Percentiles rank a stretch among this genome's conserved stretches.
Evolutionary conservation across 306 rosid genomes (phyloP).

Genomic region (Trifolium fragiferum): DNA sequence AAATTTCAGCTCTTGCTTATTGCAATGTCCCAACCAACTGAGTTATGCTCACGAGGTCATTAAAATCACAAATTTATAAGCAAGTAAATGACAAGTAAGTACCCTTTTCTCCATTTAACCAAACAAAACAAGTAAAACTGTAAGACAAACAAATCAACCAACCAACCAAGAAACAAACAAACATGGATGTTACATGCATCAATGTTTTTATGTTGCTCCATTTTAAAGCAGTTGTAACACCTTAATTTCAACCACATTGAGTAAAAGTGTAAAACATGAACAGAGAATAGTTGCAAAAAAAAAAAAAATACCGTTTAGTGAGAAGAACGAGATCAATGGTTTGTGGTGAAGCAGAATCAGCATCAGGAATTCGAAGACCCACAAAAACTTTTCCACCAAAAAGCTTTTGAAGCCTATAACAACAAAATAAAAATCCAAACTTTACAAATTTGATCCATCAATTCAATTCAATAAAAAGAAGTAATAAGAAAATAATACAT

Average conservation of each 20-base stretch:
- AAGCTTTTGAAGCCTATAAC: conserved; percentile 68
- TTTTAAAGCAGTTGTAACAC: conserved; percentile 12
- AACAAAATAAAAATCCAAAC: background rate
- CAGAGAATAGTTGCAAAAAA: background rate
- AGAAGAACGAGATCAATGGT: conserved; percentile 73
- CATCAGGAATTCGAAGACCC: conserved; percentile 94
- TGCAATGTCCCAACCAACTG: no score
- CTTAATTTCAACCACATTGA: background rate
- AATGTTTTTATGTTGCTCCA: background rate
- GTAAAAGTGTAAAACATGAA: no score
- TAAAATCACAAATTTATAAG: conserved; percentile 2
- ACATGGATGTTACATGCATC: background rate
- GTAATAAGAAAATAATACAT: background rate
- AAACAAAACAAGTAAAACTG: conserved; percentile 14
- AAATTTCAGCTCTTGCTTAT: no score
- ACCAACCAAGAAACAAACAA: background rate
- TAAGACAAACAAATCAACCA: background rate
- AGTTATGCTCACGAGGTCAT: background rate
- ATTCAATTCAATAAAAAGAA: no score
- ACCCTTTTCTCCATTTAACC: background rate
- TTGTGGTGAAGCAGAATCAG: conserved; percentile 75
- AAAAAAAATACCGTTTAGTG: conserved; percentile 57
- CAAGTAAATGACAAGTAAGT: conserved; percentile 6
- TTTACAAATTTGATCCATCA: background rate
- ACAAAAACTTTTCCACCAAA: conserved; percentile 70